Base-by-base conservation (phyloP, 2,329 filamentous ascomycete genomes). In the Rutstroemia sydowiana region DNA sequence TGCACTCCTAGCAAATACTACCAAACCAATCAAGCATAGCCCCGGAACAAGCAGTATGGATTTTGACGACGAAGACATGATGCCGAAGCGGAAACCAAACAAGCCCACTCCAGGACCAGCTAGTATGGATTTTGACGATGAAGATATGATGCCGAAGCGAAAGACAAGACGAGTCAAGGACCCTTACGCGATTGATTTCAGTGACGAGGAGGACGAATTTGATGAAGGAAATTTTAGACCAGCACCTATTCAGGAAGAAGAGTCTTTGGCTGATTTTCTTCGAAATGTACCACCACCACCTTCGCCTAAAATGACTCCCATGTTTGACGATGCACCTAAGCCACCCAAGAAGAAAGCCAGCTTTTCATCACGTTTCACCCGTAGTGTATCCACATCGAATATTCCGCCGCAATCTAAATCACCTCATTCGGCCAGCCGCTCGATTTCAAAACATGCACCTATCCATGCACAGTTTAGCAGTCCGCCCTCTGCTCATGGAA, bases 141-240 rank as follows among this genome's bases (percentile, higher is more conserved):
- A 63, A 32, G 62, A 65, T 45, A 74, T 74, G 68, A 76, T 82
- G 65, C 85, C 88, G 5, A 78, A 81, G 60, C 81, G 87, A 49
- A 95, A 87, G 63, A 87, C 85, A 41, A 80, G 85, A 42, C 82
- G 88, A 26, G 81, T 90, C 47, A 87, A 81, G 52, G 93, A 98
- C 63, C 93, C 92, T 0, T 97, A 97, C 59, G 88, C 90, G n/a
- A 88, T 97, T 57, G 91, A 96, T 63, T 74, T 82, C 28, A 87
- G 84, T 11, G 66, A 70, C 41, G 68, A 70, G 31, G 68, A 69
- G 45, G 41, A 39, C 30, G 65, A 68, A 5, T 58, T 61, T n/a
- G 58, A 64, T 21, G 49, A 48, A n/a, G 18, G n/a, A 40, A 26
- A 47, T 1, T 53, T 53, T 9, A 59, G 52, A 36, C 54, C 58